Percentiles rank a stretch among this genome's conserved stretches.
Conservation (phyloP, 129 eudicot genomes). For the Heracleum sosnowskyi region DNA sequence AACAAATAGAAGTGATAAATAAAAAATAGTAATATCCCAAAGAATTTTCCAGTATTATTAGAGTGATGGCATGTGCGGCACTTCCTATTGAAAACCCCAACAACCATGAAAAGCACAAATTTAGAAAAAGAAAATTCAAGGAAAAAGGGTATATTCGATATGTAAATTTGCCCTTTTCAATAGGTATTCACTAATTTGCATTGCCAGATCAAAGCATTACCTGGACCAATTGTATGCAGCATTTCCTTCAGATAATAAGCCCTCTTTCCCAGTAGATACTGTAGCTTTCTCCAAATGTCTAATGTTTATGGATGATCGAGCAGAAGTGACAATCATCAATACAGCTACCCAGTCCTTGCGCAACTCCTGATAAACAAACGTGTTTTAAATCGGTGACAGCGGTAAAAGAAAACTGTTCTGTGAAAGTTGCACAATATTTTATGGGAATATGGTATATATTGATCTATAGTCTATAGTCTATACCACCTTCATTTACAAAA, state of each 20-base stretch:
- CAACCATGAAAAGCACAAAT: not conserved
- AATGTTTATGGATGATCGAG: conserved; percentile 90
- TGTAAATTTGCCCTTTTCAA: not conserved
- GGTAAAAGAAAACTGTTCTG: not conserved
- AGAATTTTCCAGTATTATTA: not conserved
- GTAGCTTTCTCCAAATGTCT: conserved; percentile 99
- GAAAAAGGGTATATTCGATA: not conserved
- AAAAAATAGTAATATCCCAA: not conserved
- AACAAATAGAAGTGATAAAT: not conserved
- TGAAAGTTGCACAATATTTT: not conserved
- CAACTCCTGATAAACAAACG: conserved; percentile 55
- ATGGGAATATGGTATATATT: not conserved
- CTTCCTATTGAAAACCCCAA: not conserved
- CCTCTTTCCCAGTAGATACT: conserved; percentile 97
- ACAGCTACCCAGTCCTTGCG: conserved; percentile 95
- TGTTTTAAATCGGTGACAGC: not conserved
- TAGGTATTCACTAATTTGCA: not conserved
- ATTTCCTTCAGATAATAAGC: conserved; percentile 93
- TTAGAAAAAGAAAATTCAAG: not conserved
- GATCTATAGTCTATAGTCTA: not conserved
- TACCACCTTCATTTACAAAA: not conserved
- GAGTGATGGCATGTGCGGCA: not conserved
- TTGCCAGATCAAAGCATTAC: conserved; percentile 28
- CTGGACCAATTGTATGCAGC: conserved; percentile 98
- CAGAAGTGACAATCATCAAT: conserved; percentile 95